Evolutionary conservation across 2,329 filamentous ascomycete species (phyloP), one percentile per base, ranked within the genome.

Genomic region (Aspergillus ustus): DNA sequence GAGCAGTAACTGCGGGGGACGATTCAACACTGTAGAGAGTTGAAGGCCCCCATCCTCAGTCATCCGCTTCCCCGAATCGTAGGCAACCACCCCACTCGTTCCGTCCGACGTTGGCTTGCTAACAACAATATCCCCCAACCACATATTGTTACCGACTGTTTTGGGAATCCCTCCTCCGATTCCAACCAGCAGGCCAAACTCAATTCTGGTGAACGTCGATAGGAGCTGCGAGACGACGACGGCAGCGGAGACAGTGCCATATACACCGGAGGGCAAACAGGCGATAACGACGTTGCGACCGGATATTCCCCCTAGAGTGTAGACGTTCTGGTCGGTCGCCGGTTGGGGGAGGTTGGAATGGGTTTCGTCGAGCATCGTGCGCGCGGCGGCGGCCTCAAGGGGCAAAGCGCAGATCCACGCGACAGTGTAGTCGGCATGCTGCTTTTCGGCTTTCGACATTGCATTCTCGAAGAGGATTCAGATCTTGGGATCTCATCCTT

Each of bases 131-230:
- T 53, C 57, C 3, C 57, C 57, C 2, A 59, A 29, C 15, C 57
- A 19, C 13, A 59, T 48, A n/a, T 59, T 44, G 37, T 37, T 37
- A 13, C 13, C 15, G 34, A 49, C 28, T 57, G 72, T 68, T 40
- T 58, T 60, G 2, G 73, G 73, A 2, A 70, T 69, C 4, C 72
- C 73, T 13, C 71, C 73, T 2, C 72, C 73, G 49, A 74, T 70
- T 0, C 72, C 73, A 1, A 75, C 71, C 65, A 75, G 66, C 54
- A 76, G 59, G 8, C 66, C 57, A 13, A 69, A 63, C 2, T 59
- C 61, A 17, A 76, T 62, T 0, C 34, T 28, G 0, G 69, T 59
- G 40, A 76, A 77, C 4, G 64, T 71, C 1, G 63, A 49, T 25
- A 56, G 31, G 63, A 76, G 66, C 3, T 51, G 22, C 0, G 49